Percentiles rank a stretch among this genome's conserved stretches.
These are phyloP conservation scores for Blastocystis sp. DNA, from an alignment of 352 stramenopile species.

Conservation along the genomic window DNA sequence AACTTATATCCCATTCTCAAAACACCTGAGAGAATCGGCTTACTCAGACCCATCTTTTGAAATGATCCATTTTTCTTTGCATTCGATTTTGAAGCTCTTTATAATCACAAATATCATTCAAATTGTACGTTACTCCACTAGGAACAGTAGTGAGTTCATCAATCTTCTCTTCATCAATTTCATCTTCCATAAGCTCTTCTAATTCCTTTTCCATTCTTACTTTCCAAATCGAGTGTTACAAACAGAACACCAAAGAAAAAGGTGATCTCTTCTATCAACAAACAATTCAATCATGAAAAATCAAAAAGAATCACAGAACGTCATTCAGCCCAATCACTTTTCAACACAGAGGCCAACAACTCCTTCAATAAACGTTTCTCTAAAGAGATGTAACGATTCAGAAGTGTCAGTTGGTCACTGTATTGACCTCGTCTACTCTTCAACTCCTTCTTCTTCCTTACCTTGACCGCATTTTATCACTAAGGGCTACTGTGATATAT, in stretches of 20 bases:
- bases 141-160: not conserved
- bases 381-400: not conserved
- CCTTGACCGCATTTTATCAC: constrained; percentile 15
- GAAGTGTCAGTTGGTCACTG: not conserved
- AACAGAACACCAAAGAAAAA: not conserved
- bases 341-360: not conserved
- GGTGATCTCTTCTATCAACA: not conserved
- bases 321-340: not conserved
- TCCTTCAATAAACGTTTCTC: constrained; percentile 20
- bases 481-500: not conserved
- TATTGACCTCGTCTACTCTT: constrained; percentile 1
- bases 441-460: not conserved
- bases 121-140: not conserved
- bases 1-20: constrained; percentile 89
- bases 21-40: constrained; percentile 71
- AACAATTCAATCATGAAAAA: not conserved
- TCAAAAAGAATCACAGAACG: not conserved
- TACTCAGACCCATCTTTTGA: constrained; percentile 68
- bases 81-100: not conserved
- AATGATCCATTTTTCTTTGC: constrained; percentile 63
- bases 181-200: not conserved
- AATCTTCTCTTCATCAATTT: not conserved
- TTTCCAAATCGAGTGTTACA: not conserved
- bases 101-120: not conserved
- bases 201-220: constrained; percentile 20